Conservation (phyloP, 2,329 filamentous ascomycete species). For the Paracoccidioides lutzii region DNA sequence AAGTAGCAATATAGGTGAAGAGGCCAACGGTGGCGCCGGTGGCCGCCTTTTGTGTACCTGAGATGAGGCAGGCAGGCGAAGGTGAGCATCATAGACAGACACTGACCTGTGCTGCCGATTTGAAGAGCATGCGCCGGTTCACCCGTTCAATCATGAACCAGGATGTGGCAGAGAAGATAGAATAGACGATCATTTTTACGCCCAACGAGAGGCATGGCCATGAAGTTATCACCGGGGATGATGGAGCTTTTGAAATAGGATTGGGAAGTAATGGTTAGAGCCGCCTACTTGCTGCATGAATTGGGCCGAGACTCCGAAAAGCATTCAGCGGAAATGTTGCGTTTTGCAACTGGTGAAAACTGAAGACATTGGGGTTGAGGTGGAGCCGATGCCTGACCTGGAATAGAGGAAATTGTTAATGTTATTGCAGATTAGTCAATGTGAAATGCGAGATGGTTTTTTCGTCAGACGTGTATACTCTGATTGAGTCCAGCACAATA, state of each 20-base stretch:
- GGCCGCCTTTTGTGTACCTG: slow-evolving; percentile 6
- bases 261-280: slow-evolving; percentile 39
- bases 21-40: slow-evolving; percentile 28
- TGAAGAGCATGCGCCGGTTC: slow-evolving; percentile 22
- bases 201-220: slow-evolving; percentile 40
- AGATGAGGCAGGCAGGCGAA: slow-evolving; percentile 17
- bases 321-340: slow-evolving; percentile 29
- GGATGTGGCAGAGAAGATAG: slow-evolving; percentile 31
- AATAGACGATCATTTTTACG: slow-evolving; percentile 38
- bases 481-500: slow-evolving; percentile 50
- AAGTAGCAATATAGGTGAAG: slow-evolving; percentile 53
- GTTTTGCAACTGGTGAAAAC: slow-evolving; percentile 28
- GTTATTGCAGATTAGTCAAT: background rate
- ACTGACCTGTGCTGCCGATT: slow-evolving; percentile 16
- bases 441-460: background rate
- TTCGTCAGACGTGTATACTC: slow-evolving; percentile 32
- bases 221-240: slow-evolving; percentile 26
- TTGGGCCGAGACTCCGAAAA: slow-evolving; percentile 28
- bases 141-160: slow-evolving; percentile 37
- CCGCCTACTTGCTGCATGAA: slow-evolving; percentile 39
- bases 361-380: slow-evolving; percentile 40
- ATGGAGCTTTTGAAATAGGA: slow-evolving; percentile 37
- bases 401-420: slow-evolving; percentile 30
- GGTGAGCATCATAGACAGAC: slow-evolving; percentile 16
- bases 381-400: slow-evolving; percentile 37